phyloP scores from a whole-genome alignment of 805 yeast genomes.

The Candida pseudoglaebosa region DNA sequence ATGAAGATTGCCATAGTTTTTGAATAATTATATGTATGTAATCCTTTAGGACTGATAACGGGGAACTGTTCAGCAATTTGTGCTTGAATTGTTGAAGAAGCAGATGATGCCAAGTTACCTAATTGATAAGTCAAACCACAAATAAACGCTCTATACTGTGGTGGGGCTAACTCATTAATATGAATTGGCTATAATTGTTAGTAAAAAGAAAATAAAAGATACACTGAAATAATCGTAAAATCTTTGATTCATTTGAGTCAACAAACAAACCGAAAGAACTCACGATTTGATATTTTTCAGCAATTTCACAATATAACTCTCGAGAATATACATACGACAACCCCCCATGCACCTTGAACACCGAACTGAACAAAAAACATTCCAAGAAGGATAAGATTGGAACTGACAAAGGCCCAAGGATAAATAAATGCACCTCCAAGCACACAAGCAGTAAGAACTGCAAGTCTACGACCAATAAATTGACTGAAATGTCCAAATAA shows the following conservation, averaged over 20 bases:
- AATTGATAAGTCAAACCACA: slow-evolving; percentile 64
- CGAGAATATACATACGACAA: slow-evolving; percentile 27
- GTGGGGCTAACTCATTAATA: slow-evolving; percentile 54
- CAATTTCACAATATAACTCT: no score
- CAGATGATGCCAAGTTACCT: slow-evolving; percentile 70
- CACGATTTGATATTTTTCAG: no score
- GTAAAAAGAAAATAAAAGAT: no score
- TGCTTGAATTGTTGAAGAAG: slow-evolving; percentile 68
- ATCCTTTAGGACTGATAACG: slow-evolving; percentile 19
- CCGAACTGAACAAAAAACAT: slow-evolving; percentile 57
- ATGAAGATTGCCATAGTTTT: slow-evolving; percentile 65
- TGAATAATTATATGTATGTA: slow-evolving; percentile 48
- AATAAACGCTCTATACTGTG: slow-evolving; percentile 54
- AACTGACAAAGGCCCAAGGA: slow-evolving; percentile 15
- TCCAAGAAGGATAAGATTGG: background rate
- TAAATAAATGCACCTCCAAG: slow-evolving; percentile 39
- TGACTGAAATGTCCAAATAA: slow-evolving; percentile 43
- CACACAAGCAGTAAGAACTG: slow-evolving; percentile 28
- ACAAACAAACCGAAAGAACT: no score
- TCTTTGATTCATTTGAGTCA: no score
- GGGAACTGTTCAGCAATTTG: slow-evolving; percentile 60
- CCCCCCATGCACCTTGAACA: slow-evolving; percentile 75
- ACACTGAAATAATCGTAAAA: no score
- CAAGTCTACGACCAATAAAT: slow-evolving; percentile 33
- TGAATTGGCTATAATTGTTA: slow-evolving; percentile 43